Percentiles rank a stretch among this genome's conserved stretches.
phyloP scores from a whole-genome alignment of 2,329 filamentous ascomycete genomes.

The Parasarocladium wereldwijsianum region DNA sequence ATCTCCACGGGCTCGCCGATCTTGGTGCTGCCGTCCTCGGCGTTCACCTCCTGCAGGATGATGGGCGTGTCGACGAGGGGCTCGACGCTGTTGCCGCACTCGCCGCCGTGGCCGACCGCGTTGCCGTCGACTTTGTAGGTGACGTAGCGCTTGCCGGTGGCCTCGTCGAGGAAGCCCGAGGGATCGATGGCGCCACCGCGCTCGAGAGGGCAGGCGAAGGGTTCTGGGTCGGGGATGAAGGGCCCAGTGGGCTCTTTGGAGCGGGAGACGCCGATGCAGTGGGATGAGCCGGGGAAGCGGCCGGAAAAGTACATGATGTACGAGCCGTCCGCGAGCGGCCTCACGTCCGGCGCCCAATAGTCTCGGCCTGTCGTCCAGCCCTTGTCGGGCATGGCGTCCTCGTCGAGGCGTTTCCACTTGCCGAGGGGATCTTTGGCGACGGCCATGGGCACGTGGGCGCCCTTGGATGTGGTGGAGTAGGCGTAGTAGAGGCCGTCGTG shows the following conservation, averaged over 20 bases:
- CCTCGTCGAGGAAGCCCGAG: conserved; percentile 39
- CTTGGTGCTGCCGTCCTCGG: conserved; percentile 33
- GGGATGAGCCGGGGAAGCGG: conserved; percentile 23
- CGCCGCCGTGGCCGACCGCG: conserved; percentile 26
- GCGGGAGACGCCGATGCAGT: conserved; percentile 45
- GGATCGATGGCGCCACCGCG: conserved; percentile 50
- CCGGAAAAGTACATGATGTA: conserved; percentile 49
- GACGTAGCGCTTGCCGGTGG: conserved; percentile 38
- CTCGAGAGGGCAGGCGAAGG: conserved; percentile 36
- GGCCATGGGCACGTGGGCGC: conserved; percentile 38
- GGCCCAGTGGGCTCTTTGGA: conserved; percentile 33
- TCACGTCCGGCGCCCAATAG: conserved; percentile 49
- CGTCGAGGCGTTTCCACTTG: conserved; percentile 30
- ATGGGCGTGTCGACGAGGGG: conserved; percentile 34
- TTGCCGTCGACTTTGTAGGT: conserved; percentile 56
- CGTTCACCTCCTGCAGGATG: conserved; percentile 35
- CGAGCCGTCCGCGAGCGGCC: conserved; percentile 28
- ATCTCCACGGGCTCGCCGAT: conserved; percentile 33
- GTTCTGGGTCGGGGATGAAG: conserved; percentile 29
- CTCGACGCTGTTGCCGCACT: conserved; percentile 27
- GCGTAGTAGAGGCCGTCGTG: conserved; percentile 37
- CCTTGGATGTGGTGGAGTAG: conserved; percentile 38
- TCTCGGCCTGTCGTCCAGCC: conserved; percentile 38
- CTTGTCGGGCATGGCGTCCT: conserved; percentile 39
- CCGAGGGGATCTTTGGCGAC: conserved; percentile 23